Conservation (phyloP, 257 asterid species). For the Rhazya stricta region DNA sequence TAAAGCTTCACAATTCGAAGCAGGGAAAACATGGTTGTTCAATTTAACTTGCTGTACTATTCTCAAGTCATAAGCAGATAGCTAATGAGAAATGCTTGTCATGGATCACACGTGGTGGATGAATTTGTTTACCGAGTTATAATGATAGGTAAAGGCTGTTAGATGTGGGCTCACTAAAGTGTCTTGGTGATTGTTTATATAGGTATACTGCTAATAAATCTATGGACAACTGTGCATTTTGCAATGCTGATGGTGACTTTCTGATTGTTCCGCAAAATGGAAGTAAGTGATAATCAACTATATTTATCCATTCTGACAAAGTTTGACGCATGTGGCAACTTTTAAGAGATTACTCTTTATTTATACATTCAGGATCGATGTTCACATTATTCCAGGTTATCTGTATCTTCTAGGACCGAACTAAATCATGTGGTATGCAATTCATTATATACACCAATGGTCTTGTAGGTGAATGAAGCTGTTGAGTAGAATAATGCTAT, state of each 20-base stretch:
- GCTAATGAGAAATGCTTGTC: background rate
- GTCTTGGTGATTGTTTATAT: constrained; percentile 20
- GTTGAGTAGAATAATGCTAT: background rate
- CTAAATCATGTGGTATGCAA: background rate
- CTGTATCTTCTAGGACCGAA: background rate
- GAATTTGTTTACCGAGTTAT: too few species aligned
- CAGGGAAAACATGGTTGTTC: background rate
- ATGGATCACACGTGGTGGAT: background rate
- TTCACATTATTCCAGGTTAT: background rate
- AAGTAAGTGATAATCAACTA: constrained; percentile 50
- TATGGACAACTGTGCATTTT: constrained; percentile 87
- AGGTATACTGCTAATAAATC: constrained; percentile 89
- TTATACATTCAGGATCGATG: background rate
- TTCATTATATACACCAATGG: background rate
- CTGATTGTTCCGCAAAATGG: constrained; percentile 93
- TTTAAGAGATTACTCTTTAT: background rate
- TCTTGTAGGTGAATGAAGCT: background rate
- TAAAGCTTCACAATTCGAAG: background rate
- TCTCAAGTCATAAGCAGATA: background rate
- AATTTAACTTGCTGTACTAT: background rate
- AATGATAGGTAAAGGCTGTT: background rate
- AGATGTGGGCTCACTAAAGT: background rate
- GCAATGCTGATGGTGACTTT: constrained; percentile 97
- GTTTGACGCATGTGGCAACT: background rate
- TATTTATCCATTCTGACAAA: background rate